phyloP scores from a whole-genome alignment of 257 asterid genomes.

The Coffea canephora region DNA sequence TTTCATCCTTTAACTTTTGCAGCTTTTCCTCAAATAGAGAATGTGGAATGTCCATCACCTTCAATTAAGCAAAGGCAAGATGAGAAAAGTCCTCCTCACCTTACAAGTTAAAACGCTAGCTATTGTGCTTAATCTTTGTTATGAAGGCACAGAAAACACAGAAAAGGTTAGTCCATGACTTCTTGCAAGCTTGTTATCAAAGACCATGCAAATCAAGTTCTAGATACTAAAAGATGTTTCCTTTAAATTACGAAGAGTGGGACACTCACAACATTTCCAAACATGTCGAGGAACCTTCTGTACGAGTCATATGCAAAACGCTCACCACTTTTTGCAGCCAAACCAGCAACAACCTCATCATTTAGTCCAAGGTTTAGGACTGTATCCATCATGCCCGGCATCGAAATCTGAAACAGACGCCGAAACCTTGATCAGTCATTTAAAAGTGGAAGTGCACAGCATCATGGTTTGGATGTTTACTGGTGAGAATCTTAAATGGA shows the following conservation, averaged over 20 bases:
- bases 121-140: neutral
- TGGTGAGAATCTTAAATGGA: too few relatives aligned
- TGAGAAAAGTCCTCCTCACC: neutral
- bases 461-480: neutral
- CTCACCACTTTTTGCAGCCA: constrained; percentile 90
- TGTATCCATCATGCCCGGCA: constrained; percentile 99
- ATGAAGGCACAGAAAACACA: neutral
- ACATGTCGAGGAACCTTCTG: constrained; percentile 93
- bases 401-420: constrained; percentile 55
- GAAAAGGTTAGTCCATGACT: neutral
- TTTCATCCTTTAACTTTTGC: constrained; percentile 52
- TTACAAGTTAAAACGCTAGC: neutral
- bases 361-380: constrained; percentile 91
- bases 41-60: constrained; percentile 93
- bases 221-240: neutral
- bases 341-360: constrained; percentile 77
- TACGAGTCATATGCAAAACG: constrained; percentile 90
- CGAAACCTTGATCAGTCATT: neutral
- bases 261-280: constrained; percentile 79
- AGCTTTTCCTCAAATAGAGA: constrained; percentile 77
- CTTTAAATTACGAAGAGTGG: constrained; percentile 4
- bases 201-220: neutral
- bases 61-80: constrained; percentile 20
- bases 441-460: neutral
- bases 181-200: neutral